Conservation (phyloP, 106 monocot genomes). For the Iris macrosiphon region DNA sequence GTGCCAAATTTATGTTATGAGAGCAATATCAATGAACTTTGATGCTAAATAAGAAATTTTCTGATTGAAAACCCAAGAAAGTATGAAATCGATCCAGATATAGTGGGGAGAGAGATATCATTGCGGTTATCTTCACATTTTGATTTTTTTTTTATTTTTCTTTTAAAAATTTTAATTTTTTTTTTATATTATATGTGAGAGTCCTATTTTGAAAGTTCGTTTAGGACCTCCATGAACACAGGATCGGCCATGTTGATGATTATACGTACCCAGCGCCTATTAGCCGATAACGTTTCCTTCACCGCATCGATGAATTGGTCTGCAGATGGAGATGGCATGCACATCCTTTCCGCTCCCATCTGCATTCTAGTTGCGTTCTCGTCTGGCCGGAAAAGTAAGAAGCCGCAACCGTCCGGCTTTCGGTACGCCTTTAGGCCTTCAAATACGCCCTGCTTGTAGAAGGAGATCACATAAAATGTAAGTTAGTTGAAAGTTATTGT, state of each 20-base stretch:
- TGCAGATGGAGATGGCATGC: conserved; percentile 47
- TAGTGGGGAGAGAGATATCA: no score
- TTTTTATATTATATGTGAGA: no score
- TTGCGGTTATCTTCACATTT: no score
- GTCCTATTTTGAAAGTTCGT: no score
- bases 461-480: not conserved
- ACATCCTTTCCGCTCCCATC: conserved; percentile 50
- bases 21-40: not conserved
- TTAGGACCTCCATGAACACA: no score
- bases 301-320: conserved; percentile 52
- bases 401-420: conserved; percentile 22
- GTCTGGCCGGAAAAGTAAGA: conserved; percentile 45
- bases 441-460: conserved; percentile 31
- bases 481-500: not conserved
- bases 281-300: conserved; percentile 39
- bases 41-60: not conserved
- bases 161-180: no score
- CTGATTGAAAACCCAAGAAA: not conserved
- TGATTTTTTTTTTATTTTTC: no score
- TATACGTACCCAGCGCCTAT: conserved; percentile 49
- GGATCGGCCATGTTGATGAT: no score
- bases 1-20: no score
- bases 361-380: conserved; percentile 47
- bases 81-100: not conserved
- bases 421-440: conserved; percentile 59